Evolutionary conservation across 176 grass and related monocot genomes (phyloP).

Genomic region (Miscanthus lutarioriparius): DNA sequence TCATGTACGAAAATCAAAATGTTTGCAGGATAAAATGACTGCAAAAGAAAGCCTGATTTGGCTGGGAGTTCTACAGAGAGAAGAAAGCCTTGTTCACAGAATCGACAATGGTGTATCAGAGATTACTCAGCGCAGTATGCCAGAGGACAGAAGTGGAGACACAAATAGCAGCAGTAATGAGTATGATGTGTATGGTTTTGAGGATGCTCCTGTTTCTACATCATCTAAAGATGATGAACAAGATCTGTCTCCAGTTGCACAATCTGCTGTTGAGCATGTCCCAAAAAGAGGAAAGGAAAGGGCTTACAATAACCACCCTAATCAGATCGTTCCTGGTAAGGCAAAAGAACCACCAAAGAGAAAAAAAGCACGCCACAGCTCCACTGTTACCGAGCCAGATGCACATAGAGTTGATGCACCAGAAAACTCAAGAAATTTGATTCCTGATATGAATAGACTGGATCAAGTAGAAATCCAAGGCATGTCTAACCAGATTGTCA

Average conservation of each 20-base stretch:
- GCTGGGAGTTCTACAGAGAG: slow-evolving; percentile 74
- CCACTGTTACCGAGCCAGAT: slow-evolving; percentile 26
- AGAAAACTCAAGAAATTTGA: slow-evolving; percentile 54
- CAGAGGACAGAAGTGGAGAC: slow-evolving; percentile 43
- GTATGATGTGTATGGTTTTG: slow-evolving; percentile 83
- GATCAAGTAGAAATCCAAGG: slow-evolving; percentile 42
- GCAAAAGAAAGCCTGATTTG: slow-evolving; percentile 95
- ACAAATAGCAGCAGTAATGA: slow-evolving; percentile 68
- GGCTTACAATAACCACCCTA: neutral
- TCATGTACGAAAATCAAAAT: slow-evolving; percentile 89
- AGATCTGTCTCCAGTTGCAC: slow-evolving; percentile 35
- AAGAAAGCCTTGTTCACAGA: slow-evolving; percentile 64
- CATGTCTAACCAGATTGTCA: slow-evolving; percentile 38
- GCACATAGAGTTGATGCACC: slow-evolving; percentile 27
- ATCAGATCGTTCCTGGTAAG: slow-evolving; percentile 34
- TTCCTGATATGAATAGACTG: slow-evolving; percentile 64
- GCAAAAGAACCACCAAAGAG: slow-evolving; percentile 42
- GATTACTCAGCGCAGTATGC: slow-evolving; percentile 49
- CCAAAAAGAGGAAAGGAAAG: slow-evolving; percentile 24
- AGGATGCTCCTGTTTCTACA: slow-evolving; percentile 59
- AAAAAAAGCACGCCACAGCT: slow-evolving; percentile 42
- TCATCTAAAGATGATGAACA: slow-evolving; percentile 79
- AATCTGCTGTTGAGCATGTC: slow-evolving; percentile 33
- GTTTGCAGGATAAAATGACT: slow-evolving; percentile 98
- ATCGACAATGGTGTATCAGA: slow-evolving; percentile 67